Base-by-base conservation (phyloP, 2,329 filamentous ascomycete species). In the Ceratocystis lukuohia region DNA sequence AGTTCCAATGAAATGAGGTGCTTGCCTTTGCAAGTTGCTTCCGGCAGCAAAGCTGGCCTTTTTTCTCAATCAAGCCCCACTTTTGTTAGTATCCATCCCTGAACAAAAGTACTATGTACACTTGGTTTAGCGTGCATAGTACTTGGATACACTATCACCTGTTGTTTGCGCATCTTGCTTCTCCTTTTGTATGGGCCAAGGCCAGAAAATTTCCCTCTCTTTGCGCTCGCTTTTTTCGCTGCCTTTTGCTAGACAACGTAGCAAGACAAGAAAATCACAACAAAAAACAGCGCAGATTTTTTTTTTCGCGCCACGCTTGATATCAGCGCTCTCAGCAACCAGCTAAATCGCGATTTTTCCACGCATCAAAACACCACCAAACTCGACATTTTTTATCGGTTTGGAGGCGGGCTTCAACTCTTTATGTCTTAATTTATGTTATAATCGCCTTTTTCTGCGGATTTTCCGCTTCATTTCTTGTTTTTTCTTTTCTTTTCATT, bases 401-500 rank as follows among this genome's bases (percentile, higher is more conserved):
- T 59, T 56, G 53, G 45, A 37, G 46, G 56, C 61, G 50, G 28
- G 4, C 45, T 57, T 63, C 45, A 65, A 62, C 37, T 63, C 61
- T 67, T 67, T 63, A 67, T 64, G 65, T 67, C 62, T 67, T 62
- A 48, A 65, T 67, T 67, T 53, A 67, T 65, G 66, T 65, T 33
- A 56, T 67, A 67, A 65, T 65, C 37, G 62, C 48, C 46, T 63
- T 67, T 65, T 67, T 56, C 17, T 22, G 30, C 41, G 65, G 61
- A 62, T 64, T 63, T 37, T 76, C 76, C 75, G 74, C 68, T 74
- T 71, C 70, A 71, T 73, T 72, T 69, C 70, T 71, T 79, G 80
- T 80, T 81, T 76, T 79, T 76, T n/a, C 73, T 74, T 74, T 79
- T 77, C 80, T 76, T 76, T 78, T 84, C 37, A 41, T 41, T 41